Percentiles rank a stretch among this genome's conserved stretches.
phyloP scores from a whole-genome alignment of 805 yeast species.

The Yamadazyma phyllophila region DNA sequence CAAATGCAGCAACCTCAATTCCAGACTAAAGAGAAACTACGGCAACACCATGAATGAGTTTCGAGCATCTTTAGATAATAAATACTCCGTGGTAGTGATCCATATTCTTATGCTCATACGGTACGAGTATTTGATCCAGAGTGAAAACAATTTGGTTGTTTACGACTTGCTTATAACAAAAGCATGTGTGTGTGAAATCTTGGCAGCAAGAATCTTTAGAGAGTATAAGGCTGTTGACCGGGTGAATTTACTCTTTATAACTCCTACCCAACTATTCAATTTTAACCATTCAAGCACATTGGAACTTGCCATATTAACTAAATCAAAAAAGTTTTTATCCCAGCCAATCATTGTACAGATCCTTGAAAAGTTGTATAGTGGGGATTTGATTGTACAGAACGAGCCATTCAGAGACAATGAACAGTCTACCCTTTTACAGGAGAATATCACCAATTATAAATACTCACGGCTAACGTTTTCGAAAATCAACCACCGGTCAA shows the following conservation, averaged over 20 bases:
- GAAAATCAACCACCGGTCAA: constrained; percentile 29
- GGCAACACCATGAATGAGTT: constrained; percentile 19
- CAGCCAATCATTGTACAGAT: constrained; percentile 51
- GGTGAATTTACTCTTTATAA: constrained; percentile 44
- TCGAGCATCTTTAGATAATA: constrained; percentile 16
- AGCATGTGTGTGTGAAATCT: constrained; percentile 51
- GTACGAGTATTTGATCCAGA: constrained; percentile 39
- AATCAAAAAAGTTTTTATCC: constrained; percentile 49
- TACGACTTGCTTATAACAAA: constrained; percentile 42
- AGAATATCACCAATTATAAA: constrained; percentile 28
- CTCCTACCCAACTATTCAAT: constrained; percentile 26
- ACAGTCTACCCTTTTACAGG: constrained; percentile 16
- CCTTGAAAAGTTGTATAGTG: constrained; percentile 50
- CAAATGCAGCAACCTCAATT: constrained; percentile 29
- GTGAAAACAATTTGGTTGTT: constrained; percentile 35
- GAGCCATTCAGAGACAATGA: constrained; percentile 13
- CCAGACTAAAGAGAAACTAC: constrained; percentile 32
- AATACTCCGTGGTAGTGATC: constrained; percentile 23
- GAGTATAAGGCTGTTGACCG: constrained; percentile 44
- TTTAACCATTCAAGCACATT: constrained; percentile 46
- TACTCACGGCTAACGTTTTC: constrained; percentile 31
- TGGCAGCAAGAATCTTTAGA: constrained; percentile 48
- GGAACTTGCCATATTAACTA: constrained; percentile 52
- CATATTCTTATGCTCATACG: constrained; percentile 33
- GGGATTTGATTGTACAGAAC: constrained; percentile 39